Conservation (phyloP, 352 stramenopile species). For the Phytophthora agathidicida region DNA sequence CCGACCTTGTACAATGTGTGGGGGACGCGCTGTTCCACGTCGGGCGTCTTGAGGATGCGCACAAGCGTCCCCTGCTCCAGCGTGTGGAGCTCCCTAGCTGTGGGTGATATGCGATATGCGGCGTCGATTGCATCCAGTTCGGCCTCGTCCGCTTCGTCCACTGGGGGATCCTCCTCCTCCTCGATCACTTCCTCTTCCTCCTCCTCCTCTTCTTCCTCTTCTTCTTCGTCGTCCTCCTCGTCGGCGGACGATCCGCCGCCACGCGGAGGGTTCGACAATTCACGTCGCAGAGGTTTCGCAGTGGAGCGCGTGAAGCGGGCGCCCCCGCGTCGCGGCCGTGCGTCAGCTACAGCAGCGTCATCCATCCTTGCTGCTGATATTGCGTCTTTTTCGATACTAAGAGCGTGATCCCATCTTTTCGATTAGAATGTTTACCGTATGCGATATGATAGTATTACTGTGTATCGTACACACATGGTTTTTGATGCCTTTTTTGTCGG, state of each 20-base stretch:
- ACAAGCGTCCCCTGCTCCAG: conserved; percentile 71
- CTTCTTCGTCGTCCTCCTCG: conserved; percentile 57
- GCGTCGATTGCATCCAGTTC: conserved; percentile 38
- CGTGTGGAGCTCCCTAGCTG: conserved; percentile 53
- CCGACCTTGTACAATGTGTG: conserved; percentile 84
- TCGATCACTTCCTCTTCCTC: conserved; percentile 65
- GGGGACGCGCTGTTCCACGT: conserved; percentile 85
- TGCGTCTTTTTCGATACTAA: conserved; percentile 1
- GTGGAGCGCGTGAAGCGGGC: conserved; percentile 48
- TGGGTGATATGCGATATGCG: conserved; percentile 28
- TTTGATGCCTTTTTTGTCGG: no score
- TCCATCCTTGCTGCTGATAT: conserved; percentile 13
- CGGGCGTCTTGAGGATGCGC: conserved; percentile 68
- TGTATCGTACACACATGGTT: conserved; percentile 7
- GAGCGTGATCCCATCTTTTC: no score
- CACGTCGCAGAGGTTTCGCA: conserved; percentile 38
- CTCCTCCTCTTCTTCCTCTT: conserved; percentile 60
- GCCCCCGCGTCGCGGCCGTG: conserved; percentile 42
- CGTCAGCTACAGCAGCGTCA: conserved; percentile 8
- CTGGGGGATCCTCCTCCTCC: conserved; percentile 44
- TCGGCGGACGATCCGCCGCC: conserved; percentile 35
- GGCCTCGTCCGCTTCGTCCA: conserved; percentile 55
- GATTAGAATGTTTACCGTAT: no score
- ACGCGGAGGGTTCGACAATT: not conserved
- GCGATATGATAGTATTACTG: not conserved